phyloP scores from a whole-genome alignment of 371 early-diverging fungal genomes.

The Mucor velutinosus region DNA sequence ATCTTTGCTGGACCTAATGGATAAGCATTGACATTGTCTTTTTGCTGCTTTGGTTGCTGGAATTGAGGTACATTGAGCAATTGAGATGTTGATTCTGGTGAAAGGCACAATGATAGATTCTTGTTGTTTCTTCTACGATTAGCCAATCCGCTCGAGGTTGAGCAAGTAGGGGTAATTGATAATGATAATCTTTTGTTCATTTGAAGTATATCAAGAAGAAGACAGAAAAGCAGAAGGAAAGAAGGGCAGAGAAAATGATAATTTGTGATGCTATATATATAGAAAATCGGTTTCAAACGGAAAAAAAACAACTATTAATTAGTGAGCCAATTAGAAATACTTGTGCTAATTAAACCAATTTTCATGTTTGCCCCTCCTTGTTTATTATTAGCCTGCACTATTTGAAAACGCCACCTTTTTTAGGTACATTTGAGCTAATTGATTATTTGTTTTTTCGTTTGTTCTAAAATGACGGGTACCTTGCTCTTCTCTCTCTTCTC shows the following conservation, averaged over 20 bases:
- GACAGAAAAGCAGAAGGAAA: neutral
- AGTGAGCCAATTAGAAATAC: neutral
- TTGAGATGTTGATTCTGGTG: slow-evolving; percentile 14
- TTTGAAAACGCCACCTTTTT: slow-evolving; percentile 3
- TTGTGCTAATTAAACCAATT: slow-evolving; percentile 3
- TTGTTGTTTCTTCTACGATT: slow-evolving; percentile 34
- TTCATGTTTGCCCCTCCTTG: neutral
- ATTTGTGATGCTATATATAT: neutral
- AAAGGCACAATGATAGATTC: slow-evolving; percentile 38
- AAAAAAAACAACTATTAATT: slow-evolving; percentile 2
- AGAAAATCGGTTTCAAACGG: slow-evolving; percentile 1
- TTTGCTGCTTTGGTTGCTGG: slow-evolving; percentile 5
- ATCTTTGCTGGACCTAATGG: slow-evolving; percentile 57
- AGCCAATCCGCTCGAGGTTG: slow-evolving; percentile 9
- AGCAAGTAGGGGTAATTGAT: slow-evolving; percentile 3
- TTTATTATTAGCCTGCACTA: neutral
- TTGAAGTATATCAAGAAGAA: neutral
- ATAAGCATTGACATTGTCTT: slow-evolving; percentile 40
- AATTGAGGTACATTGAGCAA: slow-evolving; percentile 17
- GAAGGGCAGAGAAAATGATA: neutral
- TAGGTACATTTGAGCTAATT: neutral
- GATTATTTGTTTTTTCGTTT: neutral
- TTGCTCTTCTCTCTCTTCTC: neutral
- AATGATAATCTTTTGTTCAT: slow-evolving; percentile 17
- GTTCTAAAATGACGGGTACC: neutral